Base-by-base conservation (phyloP, 352 stramenopile species). In the Phytophthora kernoviae region DNA sequence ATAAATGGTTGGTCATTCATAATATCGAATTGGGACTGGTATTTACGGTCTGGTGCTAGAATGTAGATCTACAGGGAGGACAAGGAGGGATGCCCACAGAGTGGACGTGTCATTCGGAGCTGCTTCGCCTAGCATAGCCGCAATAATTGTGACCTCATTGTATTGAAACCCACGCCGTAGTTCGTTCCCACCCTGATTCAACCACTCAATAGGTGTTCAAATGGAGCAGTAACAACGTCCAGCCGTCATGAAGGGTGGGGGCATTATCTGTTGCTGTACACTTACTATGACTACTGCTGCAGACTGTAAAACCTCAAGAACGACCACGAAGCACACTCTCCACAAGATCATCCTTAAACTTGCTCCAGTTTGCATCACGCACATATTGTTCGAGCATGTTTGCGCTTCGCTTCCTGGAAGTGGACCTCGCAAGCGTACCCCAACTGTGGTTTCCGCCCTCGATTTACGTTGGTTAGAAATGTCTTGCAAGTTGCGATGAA, bases 401-500 rank as follows among this genome's bases (percentile, higher is more conserved):
- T 0, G 58, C 54, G 37, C 41, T 68, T 18, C 22, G 37, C 39
- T 8, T 73, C 2, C 49, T 1, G n/a, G 15, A 33, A 37, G 42
- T 20, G 42, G 24, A 3, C n/a, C 43, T 9, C 42, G 36, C 27
- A 47, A 50, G 12, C 34, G 49, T 26, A 20, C 14, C 26, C 27
- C 34, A n/a, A 45, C 10, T 5, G 22, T 27, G 20, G 53, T 20
- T 5, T 58, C 43, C 8, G 42, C 34, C 18, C 27, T 44, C 15
- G 20, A 54, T 33, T 47, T 54, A 0, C 53, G 36, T 15, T 59
- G 62, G 15, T n/a, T 68, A 14, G 37, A 51, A 36, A 65, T 50
- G 0, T 39, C 26, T 33, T 79, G 71, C 7, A 81, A 55, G 22
- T 87, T 82, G 5, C 52, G 63, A 22, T 85, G 70, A 21, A 89